Evolutionary conservation across 2,329 filamentous ascomycete genomes (phyloP), one percentile per base, ranked within the genome.

Genomic region (Claviceps cyperi): DNA sequence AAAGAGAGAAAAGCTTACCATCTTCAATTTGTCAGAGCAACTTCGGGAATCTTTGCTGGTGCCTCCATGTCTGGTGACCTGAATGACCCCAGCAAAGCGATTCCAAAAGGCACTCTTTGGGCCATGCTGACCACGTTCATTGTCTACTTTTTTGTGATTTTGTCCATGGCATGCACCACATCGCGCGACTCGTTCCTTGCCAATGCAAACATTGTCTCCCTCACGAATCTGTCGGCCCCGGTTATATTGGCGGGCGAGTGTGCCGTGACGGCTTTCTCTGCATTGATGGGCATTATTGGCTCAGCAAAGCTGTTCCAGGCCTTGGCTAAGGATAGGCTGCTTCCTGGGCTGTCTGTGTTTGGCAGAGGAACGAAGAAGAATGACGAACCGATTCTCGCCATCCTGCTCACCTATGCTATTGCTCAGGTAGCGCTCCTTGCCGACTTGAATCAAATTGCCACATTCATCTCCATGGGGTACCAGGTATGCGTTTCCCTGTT

Each of bases 41-140:
- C 74, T 1, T 76, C 69, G 2, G 74, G 76, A 22, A 80, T 78
- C 54, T 77, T 78, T 62, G 75, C 80, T 52, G 89, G 89, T 17
- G 88, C 88, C 6, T 91, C 86, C 57, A 94, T 94, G 88, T 94
- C 87, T 7, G 88, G 88, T 17, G 87, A 94, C 61, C 66, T 94
- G 47, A 84, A 78, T 54, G 83, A 88, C 54, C 88, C 88, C 0
- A 91, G 86, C 71, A 86, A 82, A 63, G 79, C 86, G 1, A 94
- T 94, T 49, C 88, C 88, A 0, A 83, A 79, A 54, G 88, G 88
- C n/a, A 94, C 88, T 0, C 67, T 94, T 1, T 85, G 80, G 66
- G 86, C 86, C 2, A 78, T 91, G 62, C 68, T 78, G 11, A 75
- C 88, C 22, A 94, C 88, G 0, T 86, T 94, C 56, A 62, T 84